Conservation (phyloP, 139 green algal genomes). For the Micractinium conductrix region DNA sequence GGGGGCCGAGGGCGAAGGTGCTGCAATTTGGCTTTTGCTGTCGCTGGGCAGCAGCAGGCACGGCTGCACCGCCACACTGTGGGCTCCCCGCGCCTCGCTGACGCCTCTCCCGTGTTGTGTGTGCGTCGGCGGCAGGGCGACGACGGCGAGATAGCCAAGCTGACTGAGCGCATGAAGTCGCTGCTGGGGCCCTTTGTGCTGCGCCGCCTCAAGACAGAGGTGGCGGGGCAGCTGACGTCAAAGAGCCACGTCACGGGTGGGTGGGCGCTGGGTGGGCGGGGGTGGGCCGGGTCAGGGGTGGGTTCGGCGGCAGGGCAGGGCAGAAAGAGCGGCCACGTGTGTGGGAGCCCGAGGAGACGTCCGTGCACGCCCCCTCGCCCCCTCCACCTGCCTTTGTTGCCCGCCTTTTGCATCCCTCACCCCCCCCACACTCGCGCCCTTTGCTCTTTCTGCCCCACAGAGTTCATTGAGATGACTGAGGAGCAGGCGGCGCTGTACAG, state of each 20-base stretch:
- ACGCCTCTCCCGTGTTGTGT: too few species aligned
- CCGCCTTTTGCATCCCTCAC: neutral
- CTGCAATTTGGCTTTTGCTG: too few species aligned
- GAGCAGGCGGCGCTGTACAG: constrained; percentile 68
- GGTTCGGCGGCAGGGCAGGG: neutral
- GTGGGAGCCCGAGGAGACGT: too few species aligned
- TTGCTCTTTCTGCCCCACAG: constrained; percentile 2
- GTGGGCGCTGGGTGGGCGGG: neutral
- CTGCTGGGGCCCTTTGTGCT: constrained; percentile 93
- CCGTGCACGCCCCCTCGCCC: too few species aligned
- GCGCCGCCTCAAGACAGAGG: constrained; percentile 89
- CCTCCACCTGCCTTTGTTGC: neutral
- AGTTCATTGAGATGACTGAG: constrained; percentile 73
- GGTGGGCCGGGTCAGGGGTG: neutral
- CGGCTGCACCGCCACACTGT: too few species aligned
- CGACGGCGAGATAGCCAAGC: constrained; percentile 47
- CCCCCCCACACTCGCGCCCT: neutral
- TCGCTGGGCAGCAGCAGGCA: too few species aligned
- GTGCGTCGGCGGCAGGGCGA: constrained; percentile 27
- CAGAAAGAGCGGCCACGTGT: neutral
- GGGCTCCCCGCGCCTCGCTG: too few species aligned
- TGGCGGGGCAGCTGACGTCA: constrained; percentile 60
- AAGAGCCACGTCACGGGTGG: constrained; percentile 25
- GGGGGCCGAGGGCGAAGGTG: constrained; percentile 9
- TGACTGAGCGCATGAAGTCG: constrained; percentile 81